Base-by-base conservation (phyloP, 805 yeast genomes). In the Lachancea nothofagi region DNA sequence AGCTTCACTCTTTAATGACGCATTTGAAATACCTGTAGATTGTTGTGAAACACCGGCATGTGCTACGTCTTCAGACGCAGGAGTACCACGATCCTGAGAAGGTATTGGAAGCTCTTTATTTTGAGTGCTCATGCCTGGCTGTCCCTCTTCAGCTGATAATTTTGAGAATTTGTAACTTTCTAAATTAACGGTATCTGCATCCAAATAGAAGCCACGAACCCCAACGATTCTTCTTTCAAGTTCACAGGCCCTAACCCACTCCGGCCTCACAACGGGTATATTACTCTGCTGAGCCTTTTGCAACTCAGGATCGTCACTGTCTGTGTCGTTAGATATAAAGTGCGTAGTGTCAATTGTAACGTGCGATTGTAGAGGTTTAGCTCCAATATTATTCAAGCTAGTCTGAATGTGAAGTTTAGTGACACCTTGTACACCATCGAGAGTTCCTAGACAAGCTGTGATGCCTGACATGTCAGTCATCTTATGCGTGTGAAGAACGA, bases 391-490 rank as follows among this genome's bases (percentile, higher is more conserved):
- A 20, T 58, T 50, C 53, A 87, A 72, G 1, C 86, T 68, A 6
- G 67, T 70, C 43, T 74, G 75, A 42, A 93, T 74, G 46, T 86
- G 94, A 7, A 61, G 62, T 15, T 57, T 56, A 5, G 71, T 58
- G 28, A 77, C 64, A 5, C 60, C 60, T 26, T 67, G 66, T 33
- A 79, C 78, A 37, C 69, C 67, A 45, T 78, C 80, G 43, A 89
- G 71, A 33, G 83, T 83, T 28, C 98, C 97, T 38, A 88, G 59
- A 61, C 97, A 90, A 1, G 86, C 83, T 0, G 90, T 87, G 42
- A 93, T 87, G 44, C 98, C 98, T 2, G 86, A 74, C 51, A 93
- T 71, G 63, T 93, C 97, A 0, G 96, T 88, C 97, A 90, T 88
- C 56, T 87, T 89, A 60, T 88, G 97, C 3, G 98, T 93, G 42